Conservation (phyloP, 805 yeast genomes). For the Schwanniomyces vanrijiae region DNA sequence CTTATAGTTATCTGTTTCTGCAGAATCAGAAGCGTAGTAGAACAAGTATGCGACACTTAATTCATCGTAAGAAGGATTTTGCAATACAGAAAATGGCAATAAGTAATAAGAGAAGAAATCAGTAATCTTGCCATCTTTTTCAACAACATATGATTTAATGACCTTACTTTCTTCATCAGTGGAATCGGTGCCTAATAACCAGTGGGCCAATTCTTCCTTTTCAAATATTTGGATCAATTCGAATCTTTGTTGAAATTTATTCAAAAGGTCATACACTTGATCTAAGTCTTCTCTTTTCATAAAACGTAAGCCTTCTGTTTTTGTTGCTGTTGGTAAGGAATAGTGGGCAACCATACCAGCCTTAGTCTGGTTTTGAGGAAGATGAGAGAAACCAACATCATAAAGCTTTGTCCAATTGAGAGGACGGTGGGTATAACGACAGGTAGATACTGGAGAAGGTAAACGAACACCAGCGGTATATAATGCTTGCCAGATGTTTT, state of each 20-base stretch:
- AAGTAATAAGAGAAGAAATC: constrained; percentile 90
- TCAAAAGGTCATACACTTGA: constrained; percentile 59
- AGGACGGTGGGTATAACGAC: constrained; percentile 92
- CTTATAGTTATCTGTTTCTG: constrained; percentile 44
- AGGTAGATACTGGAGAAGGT: constrained; percentile 88
- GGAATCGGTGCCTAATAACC: constrained; percentile 61
- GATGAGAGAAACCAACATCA: constrained; percentile 85
- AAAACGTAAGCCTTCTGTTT: constrained; percentile 54
- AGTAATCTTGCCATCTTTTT: constrained; percentile 62
- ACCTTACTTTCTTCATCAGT: constrained; percentile 45
- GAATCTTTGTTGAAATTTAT: constrained; percentile 63
- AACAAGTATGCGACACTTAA: constrained; percentile 85
- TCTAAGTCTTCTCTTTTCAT: constrained; percentile 63
- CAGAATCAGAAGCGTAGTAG: constrained; percentile 81
- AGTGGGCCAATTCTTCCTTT: constrained; percentile 73
- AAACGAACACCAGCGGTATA: constrained; percentile 90
- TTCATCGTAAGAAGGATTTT: constrained; percentile 60
- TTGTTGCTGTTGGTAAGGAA: constrained; percentile 53
- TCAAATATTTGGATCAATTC: constrained; percentile 70
- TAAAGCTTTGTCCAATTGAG: constrained; percentile 86
- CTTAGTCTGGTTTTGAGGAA: constrained; percentile 70
- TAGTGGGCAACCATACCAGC: constrained; percentile 64
- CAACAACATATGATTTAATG: constrained; percentile 77
- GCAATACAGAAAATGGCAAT: constrained; percentile 81
- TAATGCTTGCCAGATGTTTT: constrained; percentile 91